phyloP scores from a whole-genome alignment of 495 filamentous ascomycete species.

The Sabuloglossum arenarium region DNA sequence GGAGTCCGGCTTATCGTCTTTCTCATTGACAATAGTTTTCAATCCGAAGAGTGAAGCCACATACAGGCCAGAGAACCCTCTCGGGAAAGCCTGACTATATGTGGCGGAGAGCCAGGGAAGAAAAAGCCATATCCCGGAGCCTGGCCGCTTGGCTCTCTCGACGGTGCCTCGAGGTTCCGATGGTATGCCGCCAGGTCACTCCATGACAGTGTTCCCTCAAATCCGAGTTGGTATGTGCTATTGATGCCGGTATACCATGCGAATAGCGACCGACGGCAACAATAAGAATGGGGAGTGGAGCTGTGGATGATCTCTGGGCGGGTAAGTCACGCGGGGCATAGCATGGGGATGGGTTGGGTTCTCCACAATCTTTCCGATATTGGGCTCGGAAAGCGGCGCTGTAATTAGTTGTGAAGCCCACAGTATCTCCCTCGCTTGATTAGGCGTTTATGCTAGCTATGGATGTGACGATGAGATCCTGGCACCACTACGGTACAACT shows the following conservation, averaged over 20 bases:
- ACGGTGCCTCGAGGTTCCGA: neutral
- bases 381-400: neutral
- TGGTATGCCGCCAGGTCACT: neutral
- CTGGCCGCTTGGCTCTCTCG: neutral
- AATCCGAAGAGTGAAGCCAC: neutral
- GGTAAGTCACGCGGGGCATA: neutral
- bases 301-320: too few relatives aligned
- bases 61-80: neutral
- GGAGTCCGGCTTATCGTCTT: neutral
- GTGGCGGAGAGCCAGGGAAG: neutral
- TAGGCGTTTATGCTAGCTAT: neutral
- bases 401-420: neutral
- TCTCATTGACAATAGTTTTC: neutral
- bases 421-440: neutral
- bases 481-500: neutral
- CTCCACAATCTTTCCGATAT: neutral
- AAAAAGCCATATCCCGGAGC: neutral
- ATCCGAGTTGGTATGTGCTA: too few relatives aligned
- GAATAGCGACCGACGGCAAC: neutral
- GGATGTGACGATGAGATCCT: neutral
- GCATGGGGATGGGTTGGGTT: neutral
- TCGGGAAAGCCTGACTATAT: neutral
- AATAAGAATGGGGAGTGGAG: neutral
- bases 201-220: too few relatives aligned
- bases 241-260: neutral